Base-by-base conservation (phyloP, 1,139 yeast species). In the Geotrichum histeridarum region DNA sequence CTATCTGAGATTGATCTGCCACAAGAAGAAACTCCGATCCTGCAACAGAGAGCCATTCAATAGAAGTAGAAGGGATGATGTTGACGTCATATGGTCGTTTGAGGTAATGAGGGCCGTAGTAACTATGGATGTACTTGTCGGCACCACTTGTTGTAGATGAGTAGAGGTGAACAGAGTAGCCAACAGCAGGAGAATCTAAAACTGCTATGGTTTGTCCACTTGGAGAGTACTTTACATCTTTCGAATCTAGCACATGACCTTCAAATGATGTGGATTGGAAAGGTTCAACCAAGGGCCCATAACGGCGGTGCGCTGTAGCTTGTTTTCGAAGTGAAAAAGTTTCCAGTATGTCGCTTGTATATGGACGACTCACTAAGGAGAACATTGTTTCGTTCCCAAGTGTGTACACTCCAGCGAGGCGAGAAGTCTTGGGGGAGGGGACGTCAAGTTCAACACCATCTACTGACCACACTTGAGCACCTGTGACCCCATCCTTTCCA, bases 171-270 rank as follows among this genome's bases (percentile, higher is more conserved):
- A 64, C 66, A 9, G 59, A 54, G 50, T 61, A 63, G 6, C 69
- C 69, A 18, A 59, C 50, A 4, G 59, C 62, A 9, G 65, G 63
- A 17, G 57, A 59, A 35, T 66, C 69, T 4, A 59, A 51, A 7
- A 62, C 61, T 3, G 67, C 67, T n/a, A 64, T 54, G 48, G 57
- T 63, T 18, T 56, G 45, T 2, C 64, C 65, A 39, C 60, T 58
- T 8, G 59, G 60, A 2, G 67, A 64, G 60, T 61, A 61, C 48
- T 58, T 55, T 12, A 60, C 58, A 37, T 55, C 59, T 43, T 57
- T 57, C 5, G 60, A 54, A 52, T 63, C 67, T 8, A 64, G 54
- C n/a, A 46, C 42, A n/a, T 59, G 50, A 6, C 61, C 59, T 4
- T 46, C 48, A 11, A 64, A 54, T 5, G 53, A 50, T 31, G 60